Base-by-base conservation (phyloP, 495 filamentous ascomycete genomes). In the Delitschia confertaspora region DNA sequence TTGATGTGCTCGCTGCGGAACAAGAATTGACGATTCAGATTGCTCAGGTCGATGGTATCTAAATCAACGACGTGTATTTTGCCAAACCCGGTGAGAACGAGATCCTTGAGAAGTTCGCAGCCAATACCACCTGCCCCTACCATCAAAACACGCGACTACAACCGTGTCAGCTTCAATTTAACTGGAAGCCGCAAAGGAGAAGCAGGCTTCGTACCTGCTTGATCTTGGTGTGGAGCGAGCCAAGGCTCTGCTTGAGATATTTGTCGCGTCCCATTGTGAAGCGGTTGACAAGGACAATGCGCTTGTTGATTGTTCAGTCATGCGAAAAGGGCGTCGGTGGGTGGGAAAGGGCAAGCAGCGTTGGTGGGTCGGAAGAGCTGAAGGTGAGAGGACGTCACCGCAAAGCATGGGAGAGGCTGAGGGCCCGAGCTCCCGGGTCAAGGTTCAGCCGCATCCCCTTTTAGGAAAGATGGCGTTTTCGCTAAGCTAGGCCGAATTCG, bases 1-100 rank as follows among this genome's bases (percentile, higher is more conserved):
- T 95, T 95, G 65, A 99, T 95, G 57, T 99, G 91, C 57, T 96
- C 88, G 55, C 89, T 82, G 32, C 88, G 76, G 66, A 99, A 99
- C 35, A 99, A 79, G 55, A 99, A 99, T 60, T 99, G 91, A 13
- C 91, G 85, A 57, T 99, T 99, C 34, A 99, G 73, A 56, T 99
- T 99, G 68, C 85, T 93, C 4, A 99, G 69, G 55, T 99, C 91
- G 61, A 99, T 96, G 0, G 91, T 99, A 60, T 99, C 91, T 23
- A 99, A 80, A 61, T 99, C 91, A 50, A 99, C 85, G 37, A 99
- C 79, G 62, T 95, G 88, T 33, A 95, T 78, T 66, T 94, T 86
- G 33, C 88, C 88, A 55, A 96, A 96, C 51, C 93, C 93, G 37
- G 81, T 83, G 18, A 93, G 76, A 39, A 88, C 85, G 42, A 99